Evolutionary conservation across 2,329 filamentous ascomycete genomes (phyloP), one percentile per base, ranked within the genome.

Genomic region (Diaporthe vexans): DNA sequence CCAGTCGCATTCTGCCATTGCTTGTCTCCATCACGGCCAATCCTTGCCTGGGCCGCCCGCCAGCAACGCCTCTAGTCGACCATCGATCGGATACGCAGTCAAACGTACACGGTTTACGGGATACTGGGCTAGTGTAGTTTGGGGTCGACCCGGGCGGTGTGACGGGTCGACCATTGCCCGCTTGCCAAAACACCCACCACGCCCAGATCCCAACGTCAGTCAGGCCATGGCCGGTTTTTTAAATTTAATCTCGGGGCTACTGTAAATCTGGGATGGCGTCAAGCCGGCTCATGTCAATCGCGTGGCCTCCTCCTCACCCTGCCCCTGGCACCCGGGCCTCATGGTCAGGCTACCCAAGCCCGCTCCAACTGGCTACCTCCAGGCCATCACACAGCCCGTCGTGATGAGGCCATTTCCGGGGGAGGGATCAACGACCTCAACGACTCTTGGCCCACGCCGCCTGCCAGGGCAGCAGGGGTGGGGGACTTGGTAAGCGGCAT

Each of bases 221-320:
- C 33, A 58, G 37, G 37, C 35, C 35, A 24, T n/a, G 19, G 37
- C 21, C 33, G 26, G 43, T 8, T 40, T 56, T 56, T 19, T 56
- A 8, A 19, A 19, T 9, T 56, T 67, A 51, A 67, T 51, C 43
- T 51, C 61, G 61, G 61, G 43, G 29, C 61, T 51, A n/a, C 56
- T 71, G 69, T 61, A n/a, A 37, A 61, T 51, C 69, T 51, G 46
- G 68, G 43, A 71, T 71, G 69, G 69, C 69, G 69, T 71, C 56
- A 48, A 58, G 69, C 69, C 56, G 56, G 40, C 69, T 59, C 54
- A 54, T 71, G 68, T 59, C 54, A 59, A 71, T 51, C 69, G 69
- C 56, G 69, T 71, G 69, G 69, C 69, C 40, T 52, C 26, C 19
- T 52, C n/a, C 67, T 52, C 43, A 56, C 57, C 37, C 69, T 59